These are phyloP conservation scores for Barnettozyma sucrosica DNA, from an alignment of 805 yeast genomes.

Conservation along the genomic window DNA sequence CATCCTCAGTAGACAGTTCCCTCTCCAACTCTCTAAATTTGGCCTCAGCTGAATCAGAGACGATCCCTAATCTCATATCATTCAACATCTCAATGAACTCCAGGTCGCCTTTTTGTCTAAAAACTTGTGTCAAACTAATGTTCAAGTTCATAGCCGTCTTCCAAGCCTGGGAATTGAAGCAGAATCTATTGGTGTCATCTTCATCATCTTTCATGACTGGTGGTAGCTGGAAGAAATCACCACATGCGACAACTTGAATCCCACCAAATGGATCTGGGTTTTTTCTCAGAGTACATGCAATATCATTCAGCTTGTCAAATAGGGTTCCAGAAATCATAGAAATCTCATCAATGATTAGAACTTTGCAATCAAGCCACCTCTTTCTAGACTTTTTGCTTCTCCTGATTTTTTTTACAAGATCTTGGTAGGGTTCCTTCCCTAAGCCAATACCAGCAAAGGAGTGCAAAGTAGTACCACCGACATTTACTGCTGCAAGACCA, in stretches of 20 bases:
- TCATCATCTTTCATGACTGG: slow-evolving; percentile 47
- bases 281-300: slow-evolving; percentile 48
- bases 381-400: slow-evolving; percentile 42
- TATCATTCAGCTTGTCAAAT: slow-evolving; percentile 54
- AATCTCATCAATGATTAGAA: slow-evolving; percentile 69
- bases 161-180: slow-evolving; percentile 68
- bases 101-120: slow-evolving; percentile 72
- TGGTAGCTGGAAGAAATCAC: slow-evolving; percentile 80
- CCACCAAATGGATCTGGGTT: slow-evolving; percentile 67
- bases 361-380: slow-evolving; percentile 53
- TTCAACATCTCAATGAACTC: slow-evolving; percentile 68
- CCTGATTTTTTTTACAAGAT: slow-evolving; percentile 46
- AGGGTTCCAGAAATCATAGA: slow-evolving; percentile 74
- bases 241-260: slow-evolving; percentile 67
- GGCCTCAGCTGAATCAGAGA: slow-evolving; percentile 39
- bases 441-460: slow-evolving; percentile 75
- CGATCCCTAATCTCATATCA: slow-evolving; percentile 61
- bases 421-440: slow-evolving; percentile 47
- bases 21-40: slow-evolving; percentile 51
- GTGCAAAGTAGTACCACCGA: slow-evolving; percentile 75
- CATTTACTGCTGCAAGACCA: slow-evolving; percentile 77
- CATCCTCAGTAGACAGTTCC: slow-evolving; percentile 46
- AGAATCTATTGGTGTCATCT: slow-evolving; percentile 37
- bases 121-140: slow-evolving; percentile 56
- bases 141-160: slow-evolving; percentile 48